A percentile compares a stretch with the other conserved stretches of the same genome.
phyloP scores from a whole-genome alignment of 2,329 filamentous ascomycete species.

The Grosmannia serpens region DNA sequence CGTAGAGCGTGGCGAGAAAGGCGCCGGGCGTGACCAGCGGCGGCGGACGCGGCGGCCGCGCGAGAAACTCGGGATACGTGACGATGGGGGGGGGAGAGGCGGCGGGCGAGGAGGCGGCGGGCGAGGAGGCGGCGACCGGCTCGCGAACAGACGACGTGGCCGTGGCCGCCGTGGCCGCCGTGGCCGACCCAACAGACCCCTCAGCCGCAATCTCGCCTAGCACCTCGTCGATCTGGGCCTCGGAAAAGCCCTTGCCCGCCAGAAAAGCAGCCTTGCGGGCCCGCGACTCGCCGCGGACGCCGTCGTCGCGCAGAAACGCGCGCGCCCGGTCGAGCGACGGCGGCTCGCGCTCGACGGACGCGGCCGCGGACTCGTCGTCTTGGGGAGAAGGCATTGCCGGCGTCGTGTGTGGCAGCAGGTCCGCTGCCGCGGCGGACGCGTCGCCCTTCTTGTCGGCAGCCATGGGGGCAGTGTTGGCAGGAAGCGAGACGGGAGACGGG shows the following conservation, averaged over 20 bases:
- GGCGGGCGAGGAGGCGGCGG: not conserved
- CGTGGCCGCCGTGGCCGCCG: too few relatives aligned
- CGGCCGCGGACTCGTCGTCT: too few relatives aligned
- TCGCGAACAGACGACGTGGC: too few relatives aligned
- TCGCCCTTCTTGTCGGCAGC: not conserved
- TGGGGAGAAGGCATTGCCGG: too few relatives aligned
- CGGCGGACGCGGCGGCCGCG: slow-evolving; percentile 40
- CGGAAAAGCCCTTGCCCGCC: slow-evolving; percentile 59
- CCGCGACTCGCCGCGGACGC: slow-evolving; percentile 54
- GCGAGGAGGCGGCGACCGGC: not conserved
- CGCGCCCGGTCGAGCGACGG: slow-evolving; percentile 51
- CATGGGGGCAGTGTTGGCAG: not conserved
- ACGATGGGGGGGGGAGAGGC: slow-evolving; percentile 42
- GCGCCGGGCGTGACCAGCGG: slow-evolving; percentile 51
- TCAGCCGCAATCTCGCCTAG: slow-evolving; percentile 27
- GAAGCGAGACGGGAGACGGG: too few relatives aligned
- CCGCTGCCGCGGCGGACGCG: not conserved
- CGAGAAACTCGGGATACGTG: slow-evolving; percentile 60
- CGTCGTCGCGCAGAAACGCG: slow-evolving; percentile 64
- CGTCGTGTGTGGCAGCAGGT: not conserved
- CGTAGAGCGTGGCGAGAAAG: slow-evolving; percentile 48
- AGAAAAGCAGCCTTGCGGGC: slow-evolving; percentile 70
- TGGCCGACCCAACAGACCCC: too few relatives aligned
- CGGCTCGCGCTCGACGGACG: too few relatives aligned
- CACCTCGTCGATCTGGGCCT: slow-evolving; percentile 56